Evolutionary conservation across 2,329 filamentous ascomycete genomes (phyloP), one percentile per base, ranked within the genome.

Genomic region (Penicillium sp.): DNA sequence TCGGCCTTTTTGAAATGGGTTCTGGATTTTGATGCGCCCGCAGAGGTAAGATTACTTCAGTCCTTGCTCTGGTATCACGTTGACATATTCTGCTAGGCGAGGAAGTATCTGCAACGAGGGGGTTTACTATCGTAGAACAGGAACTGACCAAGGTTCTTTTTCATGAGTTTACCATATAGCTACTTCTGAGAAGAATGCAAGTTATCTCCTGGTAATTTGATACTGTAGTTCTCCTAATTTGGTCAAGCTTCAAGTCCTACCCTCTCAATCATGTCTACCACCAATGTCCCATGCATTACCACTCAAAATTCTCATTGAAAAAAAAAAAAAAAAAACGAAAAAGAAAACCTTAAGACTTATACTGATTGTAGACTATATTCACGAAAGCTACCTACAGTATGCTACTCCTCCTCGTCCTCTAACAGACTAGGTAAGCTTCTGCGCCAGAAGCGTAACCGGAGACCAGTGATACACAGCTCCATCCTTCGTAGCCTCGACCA

Each of bases 381-480:
- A 1, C 11, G 8, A 41, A 15, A 41, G 9, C 35, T 13, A 41
- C 35, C 8, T 41, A 15, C 13, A 41, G 11, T 11, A 15, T 38
- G 13, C 6, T 15, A 11, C 8, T 3, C 31, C 31, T 38, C 7
- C 31, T 11, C 31, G 3, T 9, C 31, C 6, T 26, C 26, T 3
- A 26, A 26, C 26, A 26, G 26, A 50, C 8, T 23, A 9, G 17
- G 7, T 41, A 7, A 29, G 17, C 50, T 53, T 53, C 15, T 41
- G 50, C 29, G 29, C 50, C 50, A 53, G 7, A 21, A 53, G 30
- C 29, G 5, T 53, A 21, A 41, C n/a, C 13, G 50, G 50, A 4
- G 50, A 53, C 50, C 50, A 53, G 50, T 53, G 29, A 38, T 53
- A 53, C 11, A 53, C 50, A 7, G 50, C 31, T 7, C 31, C 31